These are phyloP conservation scores for Mayamaea pseudoterrestris DNA, from an alignment of 108 stramenopile genomes.

Conservation along the genomic window DNA sequence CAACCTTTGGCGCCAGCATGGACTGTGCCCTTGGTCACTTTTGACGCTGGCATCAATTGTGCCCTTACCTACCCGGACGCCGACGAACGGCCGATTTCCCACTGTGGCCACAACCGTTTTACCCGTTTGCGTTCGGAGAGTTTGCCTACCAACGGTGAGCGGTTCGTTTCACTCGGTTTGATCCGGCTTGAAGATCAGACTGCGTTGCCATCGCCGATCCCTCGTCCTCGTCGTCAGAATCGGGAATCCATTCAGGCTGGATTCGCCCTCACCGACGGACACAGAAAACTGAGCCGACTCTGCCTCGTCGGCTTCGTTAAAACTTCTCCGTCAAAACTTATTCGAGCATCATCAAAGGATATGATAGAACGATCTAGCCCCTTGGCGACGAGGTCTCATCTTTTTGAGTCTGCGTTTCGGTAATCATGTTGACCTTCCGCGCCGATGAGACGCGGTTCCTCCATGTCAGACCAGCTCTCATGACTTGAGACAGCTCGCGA, in stretches of 20 bases:
- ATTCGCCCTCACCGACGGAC: neutral
- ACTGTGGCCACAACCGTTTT: slow-evolving; percentile 1
- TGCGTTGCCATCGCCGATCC: too few relatives aligned
- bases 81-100: slow-evolving; percentile 4
- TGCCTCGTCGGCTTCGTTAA: neutral
- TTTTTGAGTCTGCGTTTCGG: neutral
- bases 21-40: too few relatives aligned
- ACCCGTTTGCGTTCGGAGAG: neutral
- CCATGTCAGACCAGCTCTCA: slow-evolving; percentile 25
- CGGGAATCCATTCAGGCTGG: neutral
- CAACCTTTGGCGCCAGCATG: too few relatives aligned
- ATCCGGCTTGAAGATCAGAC: too few relatives aligned
- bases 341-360: neutral
- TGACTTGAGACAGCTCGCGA: slow-evolving; percentile 45
- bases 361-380: neutral
- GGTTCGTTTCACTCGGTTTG: neutral
- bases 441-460: neutral
- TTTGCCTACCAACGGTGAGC: neutral
- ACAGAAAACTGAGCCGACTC: neutral
- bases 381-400: neutral
- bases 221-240: slow-evolving; percentile 4
- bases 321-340: neutral
- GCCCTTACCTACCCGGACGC: too few relatives aligned
- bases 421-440: neutral
- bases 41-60: too few relatives aligned